Conservation (phyloP, 352 stramenopile species). For the Phytophthora meadii region DNA sequence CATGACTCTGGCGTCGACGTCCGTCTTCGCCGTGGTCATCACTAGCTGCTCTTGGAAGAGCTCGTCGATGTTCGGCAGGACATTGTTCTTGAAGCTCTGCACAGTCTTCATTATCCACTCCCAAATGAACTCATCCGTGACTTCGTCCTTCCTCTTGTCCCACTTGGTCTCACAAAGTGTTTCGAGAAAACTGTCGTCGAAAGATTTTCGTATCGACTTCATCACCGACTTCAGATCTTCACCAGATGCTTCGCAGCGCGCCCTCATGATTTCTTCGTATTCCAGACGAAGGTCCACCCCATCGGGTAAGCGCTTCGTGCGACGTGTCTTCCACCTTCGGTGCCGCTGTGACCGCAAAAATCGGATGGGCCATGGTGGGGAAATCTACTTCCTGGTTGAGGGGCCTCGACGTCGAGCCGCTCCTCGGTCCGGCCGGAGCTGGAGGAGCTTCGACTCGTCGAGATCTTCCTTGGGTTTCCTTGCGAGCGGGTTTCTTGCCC, state of each 20-base stretch:
- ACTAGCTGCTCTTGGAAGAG: too few relatives aligned
- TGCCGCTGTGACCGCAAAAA: too few relatives aligned
- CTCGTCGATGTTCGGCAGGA: conserved; percentile 14
- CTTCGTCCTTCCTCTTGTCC: conserved; percentile 10
- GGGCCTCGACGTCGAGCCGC: too few relatives aligned
- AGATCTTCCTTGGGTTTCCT: too few relatives aligned
- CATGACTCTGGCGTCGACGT: conserved; percentile 20
- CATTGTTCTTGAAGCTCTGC: conserved; percentile 16
- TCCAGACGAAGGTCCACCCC: too few relatives aligned
- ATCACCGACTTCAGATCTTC: conserved; percentile 19
- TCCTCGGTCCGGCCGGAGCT: too few relatives aligned
- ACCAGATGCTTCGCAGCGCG: conserved; percentile 18
- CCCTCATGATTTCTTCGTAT: conserved; percentile 28
- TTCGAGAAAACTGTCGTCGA: conserved; percentile 13
- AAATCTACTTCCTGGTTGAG: too few relatives aligned
- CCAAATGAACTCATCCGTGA: conserved; percentile 17
- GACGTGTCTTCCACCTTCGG: too few relatives aligned
- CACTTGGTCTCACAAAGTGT: conserved; percentile 13
- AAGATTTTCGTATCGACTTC: conserved; percentile 14
- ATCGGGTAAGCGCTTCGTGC: too few relatives aligned
- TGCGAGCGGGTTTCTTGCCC: too few relatives aligned
- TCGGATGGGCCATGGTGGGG: too few relatives aligned
- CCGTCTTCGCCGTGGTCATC: conserved; percentile 5
- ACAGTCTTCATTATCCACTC: conserved; percentile 11
- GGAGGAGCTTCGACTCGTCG: too few relatives aligned